Conservation (phyloP, 805 yeast genomes). For the Ogataea ramenticola region DNA sequence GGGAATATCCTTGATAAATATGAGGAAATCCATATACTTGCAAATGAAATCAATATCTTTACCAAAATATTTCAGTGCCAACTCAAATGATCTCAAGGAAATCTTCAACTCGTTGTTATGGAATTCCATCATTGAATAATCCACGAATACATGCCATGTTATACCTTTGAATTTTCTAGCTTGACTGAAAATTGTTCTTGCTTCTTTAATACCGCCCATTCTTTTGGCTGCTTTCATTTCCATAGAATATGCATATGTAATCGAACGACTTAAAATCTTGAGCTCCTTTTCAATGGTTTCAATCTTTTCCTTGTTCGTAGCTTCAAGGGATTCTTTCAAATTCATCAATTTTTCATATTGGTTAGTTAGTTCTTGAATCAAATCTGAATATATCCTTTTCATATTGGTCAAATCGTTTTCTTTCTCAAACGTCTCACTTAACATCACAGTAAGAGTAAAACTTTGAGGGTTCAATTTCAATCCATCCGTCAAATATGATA, state of each 20-base stretch:
- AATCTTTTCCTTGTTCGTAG: constrained; percentile 2
- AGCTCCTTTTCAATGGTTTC: neutral
- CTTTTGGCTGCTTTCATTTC: constrained; percentile 71
- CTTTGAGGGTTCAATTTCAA: constrained; percentile 63
- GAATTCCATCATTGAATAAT: constrained; percentile 76
- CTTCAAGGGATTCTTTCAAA: constrained; percentile 15
- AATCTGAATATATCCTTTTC: constrained; percentile 37
- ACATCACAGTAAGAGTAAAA: constrained; percentile 53
- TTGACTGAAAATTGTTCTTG: constrained; percentile 62
- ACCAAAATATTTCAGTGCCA: constrained; percentile 55
- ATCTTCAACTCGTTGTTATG: constrained; percentile 58
- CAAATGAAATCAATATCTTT: constrained; percentile 54
- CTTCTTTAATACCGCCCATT: constrained; percentile 37
- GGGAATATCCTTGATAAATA: constrained; percentile 56
- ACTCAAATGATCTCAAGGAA: constrained; percentile 69
- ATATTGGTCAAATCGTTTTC: constrained; percentile 45
- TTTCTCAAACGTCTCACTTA: constrained; percentile 65
- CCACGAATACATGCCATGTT: constrained; percentile 72
- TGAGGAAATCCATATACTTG: constrained; percentile 66
- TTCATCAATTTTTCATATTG: constrained; percentile 8
- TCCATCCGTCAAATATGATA: constrained; percentile 37
- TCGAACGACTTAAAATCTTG: constrained; percentile 20
- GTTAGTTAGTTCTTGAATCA: constrained; percentile 39
- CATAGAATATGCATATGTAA: constrained; percentile 62
- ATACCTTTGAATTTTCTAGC: constrained; percentile 57